phyloP scores from a whole-genome alignment of 2,329 filamentous ascomycete genomes.

The Arthrobotrys iridis region DNA sequence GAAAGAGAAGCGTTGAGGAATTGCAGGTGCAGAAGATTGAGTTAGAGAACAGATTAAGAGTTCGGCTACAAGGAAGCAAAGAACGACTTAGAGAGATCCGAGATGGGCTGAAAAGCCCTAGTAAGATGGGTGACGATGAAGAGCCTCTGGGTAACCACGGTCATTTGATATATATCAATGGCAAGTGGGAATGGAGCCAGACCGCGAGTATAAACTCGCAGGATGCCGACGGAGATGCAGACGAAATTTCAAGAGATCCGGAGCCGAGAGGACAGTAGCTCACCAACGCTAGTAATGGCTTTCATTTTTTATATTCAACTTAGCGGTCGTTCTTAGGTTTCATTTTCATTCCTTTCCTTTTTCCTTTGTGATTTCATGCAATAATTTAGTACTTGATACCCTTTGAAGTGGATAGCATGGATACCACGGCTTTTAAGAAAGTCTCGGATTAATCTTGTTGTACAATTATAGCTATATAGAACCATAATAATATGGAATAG shows the following conservation, averaged over 20 bases:
- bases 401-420: neutral
- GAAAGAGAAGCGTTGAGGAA: constrained; percentile 25
- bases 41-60: constrained; percentile 25
- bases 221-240: constrained; percentile 15
- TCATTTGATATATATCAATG: constrained; percentile 48
- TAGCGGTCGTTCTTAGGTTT: constrained; percentile 3
- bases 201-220: constrained; percentile 43
- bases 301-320: constrained; percentile 14
- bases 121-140: constrained; percentile 23
- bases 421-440: neutral
- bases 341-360: neutral
- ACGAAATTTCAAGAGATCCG: neutral
- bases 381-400: constrained; percentile 26
- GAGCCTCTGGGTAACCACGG: constrained; percentile 29
- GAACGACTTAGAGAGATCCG: constrained; percentile 40
- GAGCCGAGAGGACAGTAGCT: neutral
- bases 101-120: constrained; percentile 35
- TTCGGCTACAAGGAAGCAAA: constrained; percentile 43
- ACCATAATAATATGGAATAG: no score
- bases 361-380: constrained; percentile 18
- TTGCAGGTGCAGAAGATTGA: constrained; percentile 21
- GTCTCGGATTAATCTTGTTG: constrained; percentile 3
- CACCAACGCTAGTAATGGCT: neutral
- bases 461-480: neutral
- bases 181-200: constrained; percentile 47